Conservation (phyloP, 2,329 filamentous ascomycete species). For the Fusarium sp. region DNA sequence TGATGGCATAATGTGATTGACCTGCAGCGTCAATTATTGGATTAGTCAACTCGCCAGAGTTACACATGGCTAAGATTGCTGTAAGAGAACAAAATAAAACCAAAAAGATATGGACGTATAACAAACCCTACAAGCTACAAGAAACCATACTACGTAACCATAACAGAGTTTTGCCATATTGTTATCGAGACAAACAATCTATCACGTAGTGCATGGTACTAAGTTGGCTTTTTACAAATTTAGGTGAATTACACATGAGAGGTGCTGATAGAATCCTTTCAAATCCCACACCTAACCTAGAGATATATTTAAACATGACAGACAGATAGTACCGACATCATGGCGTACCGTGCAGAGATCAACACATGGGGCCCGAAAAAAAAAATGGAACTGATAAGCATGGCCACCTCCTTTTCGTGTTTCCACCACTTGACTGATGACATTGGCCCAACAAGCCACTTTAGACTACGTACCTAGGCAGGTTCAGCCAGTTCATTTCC, state of each 20-base stretch:
- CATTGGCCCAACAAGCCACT: neutral
- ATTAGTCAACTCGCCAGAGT: constrained; percentile 1
- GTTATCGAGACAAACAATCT: too few species aligned
- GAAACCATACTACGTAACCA: neutral
- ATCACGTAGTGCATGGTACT: too few species aligned
- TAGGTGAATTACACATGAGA: too few species aligned
- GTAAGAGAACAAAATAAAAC: too few species aligned
- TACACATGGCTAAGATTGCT: neutral
- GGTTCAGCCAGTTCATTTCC: constrained; percentile 7
- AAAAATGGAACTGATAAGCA: constrained; percentile 11
- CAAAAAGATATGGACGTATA: neutral
- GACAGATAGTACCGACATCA: too few species aligned
- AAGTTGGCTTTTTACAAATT: too few species aligned
- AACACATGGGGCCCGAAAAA: constrained; percentile 1
- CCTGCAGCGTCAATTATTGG: constrained; percentile 4
- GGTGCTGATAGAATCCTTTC: too few species aligned
- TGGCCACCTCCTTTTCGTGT: constrained; percentile 43
- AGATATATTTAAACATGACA: too few species aligned
- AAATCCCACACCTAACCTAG: too few species aligned
- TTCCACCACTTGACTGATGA: constrained; percentile 15
- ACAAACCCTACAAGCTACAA: neutral
- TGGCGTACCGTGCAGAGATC: too few species aligned
- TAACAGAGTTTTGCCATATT: too few species aligned
- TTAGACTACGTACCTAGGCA: too few species aligned
- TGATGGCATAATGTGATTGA: constrained; percentile 7